A percentile compares a stretch with the other conserved stretches of the same genome.
Evolutionary conservation across 495 filamentous ascomycete species (phyloP).

Genomic region (Elaphomyces granulatus): DNA sequence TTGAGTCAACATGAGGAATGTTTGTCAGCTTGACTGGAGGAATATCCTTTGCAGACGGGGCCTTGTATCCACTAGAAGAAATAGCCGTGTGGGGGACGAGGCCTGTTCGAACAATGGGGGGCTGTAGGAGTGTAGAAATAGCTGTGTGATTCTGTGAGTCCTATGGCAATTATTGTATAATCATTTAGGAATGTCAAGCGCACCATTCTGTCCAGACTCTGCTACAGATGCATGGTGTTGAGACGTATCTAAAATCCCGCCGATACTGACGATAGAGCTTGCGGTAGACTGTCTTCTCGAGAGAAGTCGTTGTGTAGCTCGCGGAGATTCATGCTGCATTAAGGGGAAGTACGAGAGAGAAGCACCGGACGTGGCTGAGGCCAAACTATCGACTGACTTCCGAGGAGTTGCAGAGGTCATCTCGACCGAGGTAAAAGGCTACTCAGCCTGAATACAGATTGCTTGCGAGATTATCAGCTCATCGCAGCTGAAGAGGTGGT

Average conservation of each 20-base stretch:
- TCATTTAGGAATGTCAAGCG: no score
- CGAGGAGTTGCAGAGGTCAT: conserved; percentile 55
- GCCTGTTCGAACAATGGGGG: conserved; percentile 79
- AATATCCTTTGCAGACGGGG: conserved; percentile 84
- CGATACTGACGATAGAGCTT: conserved; percentile 73
- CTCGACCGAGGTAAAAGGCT: conserved; percentile 24
- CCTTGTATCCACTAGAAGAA: conserved; percentile 53
- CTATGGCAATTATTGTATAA: no score
- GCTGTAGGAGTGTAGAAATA: conserved; percentile 84
- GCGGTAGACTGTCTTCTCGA: conserved; percentile 67
- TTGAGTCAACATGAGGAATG: conserved; percentile 64
- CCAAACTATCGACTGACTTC: conserved; percentile 56
- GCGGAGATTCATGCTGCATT: conserved; percentile 30
- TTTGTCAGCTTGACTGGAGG: conserved; percentile 88
- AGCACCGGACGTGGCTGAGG: conserved; percentile 33
- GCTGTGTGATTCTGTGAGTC: no score
- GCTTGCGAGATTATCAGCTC: no score
- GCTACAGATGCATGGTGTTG: conserved; percentile 45
- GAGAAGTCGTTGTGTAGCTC: conserved; percentile 29
- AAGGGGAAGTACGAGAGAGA: conserved; percentile 47
- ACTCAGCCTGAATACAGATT: conserved; percentile 4
- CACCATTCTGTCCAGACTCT: conserved; percentile 72
- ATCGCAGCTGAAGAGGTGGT: no score
- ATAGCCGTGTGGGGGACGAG: conserved; percentile 59
- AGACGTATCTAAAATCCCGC: conserved; percentile 57